Percentiles rank a stretch among this genome's conserved stretches.
phyloP scores from a whole-genome alignment of 768 basidiomycete species.

The Lactarius psammicola region DNA sequence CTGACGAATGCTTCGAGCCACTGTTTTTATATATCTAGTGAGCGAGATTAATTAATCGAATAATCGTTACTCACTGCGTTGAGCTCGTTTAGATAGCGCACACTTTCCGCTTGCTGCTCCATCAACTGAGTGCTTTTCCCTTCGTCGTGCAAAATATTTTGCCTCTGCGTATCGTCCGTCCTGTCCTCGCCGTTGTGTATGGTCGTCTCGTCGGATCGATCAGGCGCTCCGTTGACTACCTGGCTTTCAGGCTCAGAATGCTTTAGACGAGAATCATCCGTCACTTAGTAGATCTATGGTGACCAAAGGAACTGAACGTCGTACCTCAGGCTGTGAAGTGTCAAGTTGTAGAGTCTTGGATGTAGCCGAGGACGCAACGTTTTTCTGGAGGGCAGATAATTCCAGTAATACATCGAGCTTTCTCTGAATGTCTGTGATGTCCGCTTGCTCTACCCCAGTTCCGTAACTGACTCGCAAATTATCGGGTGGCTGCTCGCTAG shows the following conservation, averaged over 20 bases:
- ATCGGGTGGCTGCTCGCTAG: constrained; percentile 29
- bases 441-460: constrained; percentile 19
- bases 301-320: neutral
- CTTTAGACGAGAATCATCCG: neutral
- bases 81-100: constrained; percentile 75
- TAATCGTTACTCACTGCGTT: constrained; percentile 51
- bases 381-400: constrained; percentile 24
- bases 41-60: neutral
- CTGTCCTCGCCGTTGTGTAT: neutral
- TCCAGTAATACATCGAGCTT: constrained; percentile 42
- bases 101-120: constrained; percentile 72
- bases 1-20: constrained; percentile 86
- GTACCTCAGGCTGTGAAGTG: constrained; percentile 4
- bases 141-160: constrained; percentile 49
- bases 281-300: neutral
- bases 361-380: neutral
- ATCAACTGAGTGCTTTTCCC: constrained; percentile 48
- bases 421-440: constrained; percentile 35
- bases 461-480: constrained; percentile 26
- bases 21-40: constrained; percentile 36
- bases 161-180: constrained; percentile 35
- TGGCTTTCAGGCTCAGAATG: neutral
- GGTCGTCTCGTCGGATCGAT: neutral
- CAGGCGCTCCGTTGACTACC: neutral
- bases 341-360: neutral